A percentile compares a stretch with the other conserved stretches of the same genome.
Evolutionary conservation across 768 basidiomycete species (phyloP).

Genomic region (Gymnopilus dilepis): DNA sequence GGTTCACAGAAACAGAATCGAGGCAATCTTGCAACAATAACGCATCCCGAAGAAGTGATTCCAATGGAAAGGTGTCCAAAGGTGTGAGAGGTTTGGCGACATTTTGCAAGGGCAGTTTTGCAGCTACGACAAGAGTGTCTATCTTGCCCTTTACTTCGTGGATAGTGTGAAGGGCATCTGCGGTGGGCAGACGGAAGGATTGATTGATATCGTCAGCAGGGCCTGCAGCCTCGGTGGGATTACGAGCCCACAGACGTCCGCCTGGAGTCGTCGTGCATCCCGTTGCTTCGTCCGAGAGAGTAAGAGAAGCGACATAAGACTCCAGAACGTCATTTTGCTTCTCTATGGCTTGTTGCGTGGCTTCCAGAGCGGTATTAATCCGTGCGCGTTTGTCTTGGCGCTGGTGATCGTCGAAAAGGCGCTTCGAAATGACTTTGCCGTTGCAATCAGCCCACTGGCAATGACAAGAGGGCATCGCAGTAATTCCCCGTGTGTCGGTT

Average conservation of each 20-base stretch:
- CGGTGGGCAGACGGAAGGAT: not conserved
- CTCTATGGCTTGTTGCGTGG: not conserved
- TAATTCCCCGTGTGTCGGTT: too few species aligned
- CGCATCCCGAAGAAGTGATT: not conserved
- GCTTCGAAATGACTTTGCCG: not conserved
- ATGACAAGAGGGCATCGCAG: not conserved
- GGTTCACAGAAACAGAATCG: not conserved
- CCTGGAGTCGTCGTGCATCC: constrained; percentile 3
- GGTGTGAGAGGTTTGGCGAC: not conserved
- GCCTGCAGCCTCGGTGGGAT: not conserved
- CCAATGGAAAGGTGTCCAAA: not conserved
- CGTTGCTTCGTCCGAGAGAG: constrained; percentile 5
- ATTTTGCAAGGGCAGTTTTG: not conserved
- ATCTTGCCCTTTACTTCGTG: not conserved
- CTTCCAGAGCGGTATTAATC: constrained; percentile 1
- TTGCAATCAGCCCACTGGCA: not conserved
- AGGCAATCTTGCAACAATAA: not conserved
- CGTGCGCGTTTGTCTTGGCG: not conserved
- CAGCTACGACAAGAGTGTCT: not conserved
- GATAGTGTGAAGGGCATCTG: not conserved
- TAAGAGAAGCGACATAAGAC: constrained; percentile 3
- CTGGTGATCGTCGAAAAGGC: not conserved
- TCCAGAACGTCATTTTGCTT: constrained; percentile 2
- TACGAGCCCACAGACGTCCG: constrained; percentile 13
- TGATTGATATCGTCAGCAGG: not conserved